Evolutionary conservation across 2,329 filamentous ascomycete genomes (phyloP).

Genomic region (Fusarium sulawesiense): DNA sequence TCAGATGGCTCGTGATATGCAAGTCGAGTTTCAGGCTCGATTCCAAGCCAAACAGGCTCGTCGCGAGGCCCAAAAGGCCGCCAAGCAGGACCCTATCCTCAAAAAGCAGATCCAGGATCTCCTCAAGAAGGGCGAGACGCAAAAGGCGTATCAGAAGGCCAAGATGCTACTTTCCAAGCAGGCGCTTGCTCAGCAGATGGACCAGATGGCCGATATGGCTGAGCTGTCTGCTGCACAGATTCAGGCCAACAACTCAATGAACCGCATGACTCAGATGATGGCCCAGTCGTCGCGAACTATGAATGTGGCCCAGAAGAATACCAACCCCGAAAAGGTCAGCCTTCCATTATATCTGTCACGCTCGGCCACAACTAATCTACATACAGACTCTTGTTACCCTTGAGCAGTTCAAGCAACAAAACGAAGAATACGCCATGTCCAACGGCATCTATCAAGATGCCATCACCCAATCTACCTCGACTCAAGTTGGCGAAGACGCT

Average conservation of each 20-base stretch:
- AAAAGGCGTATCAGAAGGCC: slow-evolving; percentile 71
- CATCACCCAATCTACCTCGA: slow-evolving; percentile 79
- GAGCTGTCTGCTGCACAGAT: slow-evolving; percentile 70
- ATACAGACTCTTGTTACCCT: slow-evolving; percentile 68
- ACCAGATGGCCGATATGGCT: slow-evolving; percentile 73
- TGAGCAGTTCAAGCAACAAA: slow-evolving; percentile 71
- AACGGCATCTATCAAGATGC: slow-evolving; percentile 87
- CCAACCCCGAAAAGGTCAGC: slow-evolving; percentile 67
- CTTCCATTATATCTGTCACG: accelerated
- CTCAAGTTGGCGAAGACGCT: slow-evolving; percentile 81
- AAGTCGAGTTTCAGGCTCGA: slow-evolving; percentile 72
- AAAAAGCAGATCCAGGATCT: slow-evolving; percentile 73
- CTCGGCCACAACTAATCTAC: slow-evolving; percentile 3
- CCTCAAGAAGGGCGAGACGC: slow-evolving; percentile 72
- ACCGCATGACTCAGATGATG: slow-evolving; percentile 74
- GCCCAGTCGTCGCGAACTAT: slow-evolving; percentile 68
- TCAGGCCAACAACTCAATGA: slow-evolving; percentile 73
- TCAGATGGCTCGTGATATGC: slow-evolving; percentile 69
- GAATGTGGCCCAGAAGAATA: slow-evolving; percentile 67
- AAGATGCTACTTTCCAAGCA: slow-evolving; percentile 72
- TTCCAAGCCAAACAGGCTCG: slow-evolving; percentile 73
- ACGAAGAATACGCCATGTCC: slow-evolving; percentile 72
- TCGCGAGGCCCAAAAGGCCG: slow-evolving; percentile 69
- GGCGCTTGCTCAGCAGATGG: slow-evolving; percentile 71
- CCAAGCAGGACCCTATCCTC: slow-evolving; percentile 69